These are phyloP conservation scores for Fusarium ambrosium DNA, from an alignment of 2,329 filamentous ascomycete genomes.

Conservation along the genomic window DNA sequence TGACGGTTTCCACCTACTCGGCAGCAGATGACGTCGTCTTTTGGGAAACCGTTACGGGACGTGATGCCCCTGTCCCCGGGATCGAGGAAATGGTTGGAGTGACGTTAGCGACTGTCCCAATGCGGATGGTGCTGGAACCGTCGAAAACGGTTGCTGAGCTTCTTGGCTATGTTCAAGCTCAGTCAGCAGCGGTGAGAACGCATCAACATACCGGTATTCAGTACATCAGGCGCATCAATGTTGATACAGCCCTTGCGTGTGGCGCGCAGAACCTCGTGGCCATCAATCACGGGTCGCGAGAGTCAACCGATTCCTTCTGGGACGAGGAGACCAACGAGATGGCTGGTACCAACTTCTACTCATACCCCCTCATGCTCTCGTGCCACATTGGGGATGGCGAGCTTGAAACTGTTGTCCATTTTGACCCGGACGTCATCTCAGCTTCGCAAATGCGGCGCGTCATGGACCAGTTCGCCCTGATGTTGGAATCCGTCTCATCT, in stretches of 20 bases:
- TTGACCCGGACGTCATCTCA: constrained; percentile 23
- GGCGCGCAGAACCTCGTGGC: constrained; percentile 40
- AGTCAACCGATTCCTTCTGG: constrained; percentile 29
- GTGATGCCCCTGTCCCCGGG: constrained; percentile 36
- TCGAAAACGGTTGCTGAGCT: constrained; percentile 15
- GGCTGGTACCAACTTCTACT: constrained; percentile 44
- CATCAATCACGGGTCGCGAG: constrained; percentile 32
- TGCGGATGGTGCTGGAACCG: neutral
- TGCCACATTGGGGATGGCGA: constrained; percentile 31
- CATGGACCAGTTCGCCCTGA: constrained; percentile 36
- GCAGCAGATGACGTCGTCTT: constrained; percentile 38
- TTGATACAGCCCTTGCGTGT: constrained; percentile 34
- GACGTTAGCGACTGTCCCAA: constrained; percentile 41
- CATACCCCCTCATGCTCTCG: constrained; percentile 43
- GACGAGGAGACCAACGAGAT: constrained; percentile 38
- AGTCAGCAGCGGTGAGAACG: constrained; percentile 24
- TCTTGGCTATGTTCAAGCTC: constrained; percentile 24
- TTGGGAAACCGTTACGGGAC: constrained; percentile 42
- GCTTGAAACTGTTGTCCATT: constrained; percentile 41
- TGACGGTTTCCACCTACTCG: constrained; percentile 38
- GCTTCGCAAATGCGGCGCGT: constrained; percentile 28
- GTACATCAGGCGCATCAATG: constrained; percentile 33
- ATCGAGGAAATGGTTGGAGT: constrained; percentile 38
- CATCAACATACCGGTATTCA: constrained; percentile 35
- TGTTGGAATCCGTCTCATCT: constrained; percentile 13